phyloP scores from a whole-genome alignment of 441 rosid genomes.

The Arabidopsis hybrid region DNA sequence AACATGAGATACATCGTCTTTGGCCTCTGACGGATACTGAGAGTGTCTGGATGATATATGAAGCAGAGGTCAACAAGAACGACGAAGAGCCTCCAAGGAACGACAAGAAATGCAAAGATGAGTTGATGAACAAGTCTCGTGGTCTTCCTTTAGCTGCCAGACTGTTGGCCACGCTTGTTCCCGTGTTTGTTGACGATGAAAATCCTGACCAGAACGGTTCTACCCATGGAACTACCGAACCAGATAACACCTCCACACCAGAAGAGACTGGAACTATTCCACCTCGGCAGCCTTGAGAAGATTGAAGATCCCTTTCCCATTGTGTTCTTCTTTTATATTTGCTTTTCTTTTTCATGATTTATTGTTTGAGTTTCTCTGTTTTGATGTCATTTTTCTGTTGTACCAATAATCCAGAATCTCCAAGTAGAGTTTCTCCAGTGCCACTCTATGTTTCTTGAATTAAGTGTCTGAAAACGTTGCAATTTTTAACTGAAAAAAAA shows the following conservation, averaged over 20 bases:
- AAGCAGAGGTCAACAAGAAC: neutral
- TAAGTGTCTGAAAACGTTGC: too few species aligned
- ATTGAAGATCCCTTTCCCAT: too few species aligned
- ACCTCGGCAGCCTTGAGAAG: too few species aligned
- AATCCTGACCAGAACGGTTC: neutral
- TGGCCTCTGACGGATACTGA: slow-evolving; percentile 46
- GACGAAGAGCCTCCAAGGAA: slow-evolving; percentile 33
- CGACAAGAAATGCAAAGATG: slow-evolving; percentile 42
- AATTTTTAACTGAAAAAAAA: too few species aligned
- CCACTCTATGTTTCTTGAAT: neutral
- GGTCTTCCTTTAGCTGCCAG: slow-evolving; percentile 55
- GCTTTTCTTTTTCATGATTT: slow-evolving; percentile 4
- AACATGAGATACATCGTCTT: slow-evolving; percentile 43
- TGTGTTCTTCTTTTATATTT: neutral
- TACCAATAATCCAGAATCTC: slow-evolving; percentile 28
- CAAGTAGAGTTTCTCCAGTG: slow-evolving; percentile 11
- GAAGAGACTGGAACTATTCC: too few species aligned
- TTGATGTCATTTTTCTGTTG: slow-evolving; percentile 14
- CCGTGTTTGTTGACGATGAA: slow-evolving; percentile 37
- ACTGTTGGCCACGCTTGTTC: slow-evolving; percentile 38
- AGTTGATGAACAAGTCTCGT: slow-evolving; percentile 51
- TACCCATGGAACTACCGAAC: neutral
- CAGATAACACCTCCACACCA: too few species aligned
- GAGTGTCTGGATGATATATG: slow-evolving; percentile 55
- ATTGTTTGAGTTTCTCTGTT: neutral